A percentile compares a stretch with the other conserved stretches of the same genome.
Evolutionary conservation across 306 rosid genomes (phyloP).

Genomic region (Luffa acutangula): DNA sequence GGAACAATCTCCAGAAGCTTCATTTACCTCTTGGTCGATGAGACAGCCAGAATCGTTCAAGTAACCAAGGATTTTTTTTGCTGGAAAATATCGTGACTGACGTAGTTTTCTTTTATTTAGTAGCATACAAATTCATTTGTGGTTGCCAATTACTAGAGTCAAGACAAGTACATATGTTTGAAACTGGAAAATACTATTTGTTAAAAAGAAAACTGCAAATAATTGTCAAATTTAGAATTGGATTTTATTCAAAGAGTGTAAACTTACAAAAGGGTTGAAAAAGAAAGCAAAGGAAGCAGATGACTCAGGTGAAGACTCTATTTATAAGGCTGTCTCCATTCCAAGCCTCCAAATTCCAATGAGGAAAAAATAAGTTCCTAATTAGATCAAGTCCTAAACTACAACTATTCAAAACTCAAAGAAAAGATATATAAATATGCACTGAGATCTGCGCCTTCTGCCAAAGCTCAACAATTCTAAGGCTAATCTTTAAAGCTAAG

Average conservation of each 20-base stretch:
- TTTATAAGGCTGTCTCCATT: background rate
- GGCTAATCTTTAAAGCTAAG: slow-evolving; percentile 17
- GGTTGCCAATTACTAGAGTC: background rate
- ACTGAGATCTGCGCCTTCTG: background rate
- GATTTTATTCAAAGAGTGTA: background rate
- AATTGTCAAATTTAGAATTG: background rate
- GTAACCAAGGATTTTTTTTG: background rate
- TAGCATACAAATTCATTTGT: background rate
- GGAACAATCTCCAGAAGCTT: background rate
- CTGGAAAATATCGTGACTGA: background rate
- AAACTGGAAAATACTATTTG: background rate
- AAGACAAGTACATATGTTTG: too few species aligned
- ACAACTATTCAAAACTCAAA: background rate
- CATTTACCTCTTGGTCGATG: background rate
- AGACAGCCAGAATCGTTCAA: background rate
- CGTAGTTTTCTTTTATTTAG: background rate
- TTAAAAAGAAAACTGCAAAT: background rate
- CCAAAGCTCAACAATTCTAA: background rate
- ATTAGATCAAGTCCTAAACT: background rate
- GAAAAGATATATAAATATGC: background rate
- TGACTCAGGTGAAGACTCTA: background rate
- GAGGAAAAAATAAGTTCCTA: background rate
- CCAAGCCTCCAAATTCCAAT: background rate
- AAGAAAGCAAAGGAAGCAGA: background rate
- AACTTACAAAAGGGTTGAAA: background rate